Conservation (phyloP, 257 asterid species). For the Penstemon newberryi region DNA sequence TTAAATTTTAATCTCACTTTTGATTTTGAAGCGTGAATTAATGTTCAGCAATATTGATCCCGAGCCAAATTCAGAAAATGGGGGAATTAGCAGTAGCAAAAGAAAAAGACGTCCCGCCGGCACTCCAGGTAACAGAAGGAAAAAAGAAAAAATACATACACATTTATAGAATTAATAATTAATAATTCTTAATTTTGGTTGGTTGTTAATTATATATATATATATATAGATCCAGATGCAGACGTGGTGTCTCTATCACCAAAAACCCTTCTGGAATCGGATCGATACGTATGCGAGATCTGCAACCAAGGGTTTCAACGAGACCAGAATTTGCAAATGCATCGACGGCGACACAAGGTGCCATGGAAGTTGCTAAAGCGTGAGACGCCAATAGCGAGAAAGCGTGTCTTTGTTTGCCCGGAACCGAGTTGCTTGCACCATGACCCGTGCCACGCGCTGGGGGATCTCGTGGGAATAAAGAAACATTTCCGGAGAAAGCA, state of each 20-base stretch:
- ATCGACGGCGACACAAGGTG: conserved; percentile 78
- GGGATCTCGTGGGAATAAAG: conserved; percentile 74
- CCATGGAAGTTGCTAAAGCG: conserved; percentile 93
- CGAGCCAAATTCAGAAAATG: conserved; percentile 50
- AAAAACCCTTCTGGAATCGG: conserved; percentile 76
- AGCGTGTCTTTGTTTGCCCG: conserved; percentile 73
- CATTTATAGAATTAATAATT: too few species aligned
- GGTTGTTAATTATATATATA: neutral
- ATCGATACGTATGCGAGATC: conserved; percentile 92
- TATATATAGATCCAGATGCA: conserved; percentile 83
- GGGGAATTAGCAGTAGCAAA: conserved; percentile 32
- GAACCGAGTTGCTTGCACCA: conserved; percentile 74
- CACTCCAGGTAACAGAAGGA: conserved; percentile 59
- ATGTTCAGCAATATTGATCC: neutral
- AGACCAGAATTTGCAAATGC: conserved; percentile 96
- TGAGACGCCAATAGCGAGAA: conserved; percentile 49
- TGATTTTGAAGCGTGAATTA: too few species aligned
- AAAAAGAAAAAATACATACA: too few species aligned
- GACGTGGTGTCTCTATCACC: conserved; percentile 87
- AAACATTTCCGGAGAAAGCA: conserved; percentile 71
- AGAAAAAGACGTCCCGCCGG: conserved; percentile 83
- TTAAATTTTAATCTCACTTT: too few species aligned
- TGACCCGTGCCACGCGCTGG: conserved; percentile 74
- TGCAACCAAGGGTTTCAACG: conserved; percentile 92
- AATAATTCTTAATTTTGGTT: too few species aligned